phyloP scores from a whole-genome alignment of 116 monocot genomes.

The Trichopus zeylanicus region DNA sequence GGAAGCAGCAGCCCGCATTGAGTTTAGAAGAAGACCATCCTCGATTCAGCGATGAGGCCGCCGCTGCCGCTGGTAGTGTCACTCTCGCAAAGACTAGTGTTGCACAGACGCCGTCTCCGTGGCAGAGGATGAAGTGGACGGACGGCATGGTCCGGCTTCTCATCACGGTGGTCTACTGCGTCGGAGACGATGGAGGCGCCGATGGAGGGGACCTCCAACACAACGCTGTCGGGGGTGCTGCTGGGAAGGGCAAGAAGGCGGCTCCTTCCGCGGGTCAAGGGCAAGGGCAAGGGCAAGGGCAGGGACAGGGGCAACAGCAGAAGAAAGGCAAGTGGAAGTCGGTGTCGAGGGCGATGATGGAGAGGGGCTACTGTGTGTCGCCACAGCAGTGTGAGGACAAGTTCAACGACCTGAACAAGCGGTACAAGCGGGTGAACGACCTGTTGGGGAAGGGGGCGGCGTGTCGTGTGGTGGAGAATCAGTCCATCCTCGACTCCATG shows the following conservation, averaged over 20 bases:
- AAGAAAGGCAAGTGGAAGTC: slow-evolving; percentile 92
- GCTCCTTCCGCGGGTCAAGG: slow-evolving; percentile 9
- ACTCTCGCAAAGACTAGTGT: too few species aligned
- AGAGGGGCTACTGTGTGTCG: slow-evolving; percentile 64
- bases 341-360: slow-evolving; percentile 81
- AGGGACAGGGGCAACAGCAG: too few species aligned
- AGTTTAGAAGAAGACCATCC: slow-evolving; percentile 14
- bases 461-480: slow-evolving; percentile 72
- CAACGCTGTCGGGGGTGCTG: too few species aligned
- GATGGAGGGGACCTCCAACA: slow-evolving; percentile 7
- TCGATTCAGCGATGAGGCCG: neutral
- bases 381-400: slow-evolving; percentile 96
- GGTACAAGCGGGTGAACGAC: slow-evolving; percentile 75
- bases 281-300: too few species aligned
- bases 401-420: slow-evolving; percentile 82
- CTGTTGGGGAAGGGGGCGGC: slow-evolving; percentile 59
- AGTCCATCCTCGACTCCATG: slow-evolving; percentile 54
- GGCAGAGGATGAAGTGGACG: slow-evolving; percentile 97
- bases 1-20: slow-evolving; percentile 11
- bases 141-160: slow-evolving; percentile 78
- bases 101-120: slow-evolving; percentile 38
- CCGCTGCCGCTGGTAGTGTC: neutral
- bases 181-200: slow-evolving; percentile 52
- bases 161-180: slow-evolving; percentile 65
- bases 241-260: slow-evolving; percentile 11